Conservation (phyloP, 1,139 yeast genomes). For the Williopsis jadinii region DNA sequence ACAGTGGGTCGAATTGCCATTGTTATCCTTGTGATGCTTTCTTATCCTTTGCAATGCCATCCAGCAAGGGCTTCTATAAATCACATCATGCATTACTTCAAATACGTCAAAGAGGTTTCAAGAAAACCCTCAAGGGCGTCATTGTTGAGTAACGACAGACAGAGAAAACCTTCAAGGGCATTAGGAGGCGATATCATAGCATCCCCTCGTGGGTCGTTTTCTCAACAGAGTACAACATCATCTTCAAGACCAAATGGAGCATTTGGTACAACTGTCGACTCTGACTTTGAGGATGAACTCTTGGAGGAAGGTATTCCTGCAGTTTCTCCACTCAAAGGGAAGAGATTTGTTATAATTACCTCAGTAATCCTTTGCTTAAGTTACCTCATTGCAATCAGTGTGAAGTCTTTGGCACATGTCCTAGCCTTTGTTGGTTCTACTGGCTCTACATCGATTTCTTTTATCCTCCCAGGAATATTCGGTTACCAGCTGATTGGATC, state of each 20-base stretch:
- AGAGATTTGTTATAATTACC: conserved; percentile 59
- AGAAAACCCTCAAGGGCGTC: conserved; percentile 17
- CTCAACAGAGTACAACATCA: conserved; percentile 3
- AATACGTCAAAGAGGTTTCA: conserved; percentile 14
- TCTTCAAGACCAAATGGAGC: conserved; percentile 1
- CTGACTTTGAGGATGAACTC: conserved; percentile 22
- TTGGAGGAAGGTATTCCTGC: conserved; percentile 26
- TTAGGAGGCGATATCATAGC: conserved; percentile 1
- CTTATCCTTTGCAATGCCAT: conserved; percentile 72
- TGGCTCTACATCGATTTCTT: conserved; percentile 90
- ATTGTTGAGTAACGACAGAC: conserved; percentile 5
- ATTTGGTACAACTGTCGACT: conserved; percentile 1
- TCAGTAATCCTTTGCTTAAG: conserved; percentile 52
- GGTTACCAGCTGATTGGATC: conserved; percentile 63
- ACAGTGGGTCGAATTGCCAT: conserved; percentile 67
- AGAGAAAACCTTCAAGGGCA: conserved; percentile 5
- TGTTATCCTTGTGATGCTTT: conserved; percentile 59
- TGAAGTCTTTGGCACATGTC: conserved; percentile 75
- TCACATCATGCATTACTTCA: conserved; percentile 50
- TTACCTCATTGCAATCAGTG: conserved; percentile 69
- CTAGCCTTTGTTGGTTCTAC: conserved; percentile 93
- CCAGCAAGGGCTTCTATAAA: conserved; percentile 71
- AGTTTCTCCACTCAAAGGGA: conserved; percentile 27
- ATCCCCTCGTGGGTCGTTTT: conserved; percentile 8
- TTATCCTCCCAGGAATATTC: conserved; percentile 86